These are phyloP conservation scores for Alternaria sp. DNA, from an alignment of 2,329 filamentous ascomycete genomes.

Conservation along the genomic window DNA sequence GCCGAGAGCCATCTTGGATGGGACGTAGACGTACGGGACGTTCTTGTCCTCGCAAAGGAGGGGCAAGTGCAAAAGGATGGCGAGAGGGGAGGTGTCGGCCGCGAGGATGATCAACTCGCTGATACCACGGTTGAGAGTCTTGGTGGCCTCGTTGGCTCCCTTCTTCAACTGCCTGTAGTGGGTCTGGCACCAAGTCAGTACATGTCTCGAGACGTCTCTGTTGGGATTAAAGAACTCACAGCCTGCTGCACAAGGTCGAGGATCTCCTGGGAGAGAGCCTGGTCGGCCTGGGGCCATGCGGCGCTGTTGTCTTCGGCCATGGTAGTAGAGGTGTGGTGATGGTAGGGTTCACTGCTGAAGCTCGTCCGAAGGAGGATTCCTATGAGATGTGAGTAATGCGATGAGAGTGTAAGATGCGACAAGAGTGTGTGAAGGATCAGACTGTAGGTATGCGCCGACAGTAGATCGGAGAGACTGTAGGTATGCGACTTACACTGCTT, in stretches of 20 bases:
- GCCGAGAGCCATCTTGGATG: constrained; percentile 81
- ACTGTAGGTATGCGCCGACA: neutral
- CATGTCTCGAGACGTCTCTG: neutral
- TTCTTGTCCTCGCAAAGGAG: constrained; percentile 88
- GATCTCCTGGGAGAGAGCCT: constrained; percentile 58
- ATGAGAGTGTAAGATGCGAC: too few species aligned
- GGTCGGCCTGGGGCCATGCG: constrained; percentile 54
- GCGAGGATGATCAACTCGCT: constrained; percentile 84
- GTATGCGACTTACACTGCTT: constrained; percentile 41
- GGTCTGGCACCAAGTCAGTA: neutral
- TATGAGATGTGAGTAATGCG: constrained; percentile 4
- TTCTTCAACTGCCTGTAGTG: constrained; percentile 44
- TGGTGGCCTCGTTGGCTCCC: constrained; percentile 72
- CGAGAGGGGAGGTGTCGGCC: constrained; percentile 85
- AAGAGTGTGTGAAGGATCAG: too few species aligned
- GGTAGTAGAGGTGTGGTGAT: constrained; percentile 6
- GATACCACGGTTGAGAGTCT: constrained; percentile 90
- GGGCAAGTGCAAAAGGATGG: constrained; percentile 74
- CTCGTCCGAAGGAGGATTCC: constrained; percentile 47
- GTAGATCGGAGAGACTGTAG: neutral
- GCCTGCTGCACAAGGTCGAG: constrained; percentile 52
- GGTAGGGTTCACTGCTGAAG: constrained; percentile 46
- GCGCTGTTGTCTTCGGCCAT: constrained; percentile 46
- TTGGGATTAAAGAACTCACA: neutral
- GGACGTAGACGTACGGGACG: constrained; percentile 66